Base-by-base conservation (phyloP, 2,329 filamentous ascomycete genomes). In the Canariomyces notabilis region DNA sequence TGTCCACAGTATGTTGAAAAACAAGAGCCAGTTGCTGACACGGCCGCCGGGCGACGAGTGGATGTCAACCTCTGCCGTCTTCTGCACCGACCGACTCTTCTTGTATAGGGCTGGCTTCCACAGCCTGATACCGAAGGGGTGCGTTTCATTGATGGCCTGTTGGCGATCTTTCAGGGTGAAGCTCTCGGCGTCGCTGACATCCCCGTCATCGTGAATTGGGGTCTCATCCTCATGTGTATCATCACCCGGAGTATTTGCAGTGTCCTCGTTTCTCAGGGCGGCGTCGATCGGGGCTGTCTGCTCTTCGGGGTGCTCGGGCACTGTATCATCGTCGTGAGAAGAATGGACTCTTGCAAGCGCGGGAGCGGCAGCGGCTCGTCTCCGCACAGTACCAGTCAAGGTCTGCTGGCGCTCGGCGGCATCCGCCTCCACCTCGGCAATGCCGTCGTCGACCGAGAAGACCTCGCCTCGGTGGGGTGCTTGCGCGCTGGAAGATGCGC, bases 101-200 rank as follows among this genome's bases (percentile, higher is more conserved):
- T 98, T 98, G 77, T 98, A 98, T 53, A 98, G 67, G 1, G 93
- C 94, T 35, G 93, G 93, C 67, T 98, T 98, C 93, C 93, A 98
- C 53, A 98, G 88, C 64, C 94, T 83, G 63, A 98, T 97, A 74
- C 93, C 93, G 60, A 98, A 98, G 0, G 93, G 93, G 73, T 98
- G 93, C 0, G 93, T 98, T 65, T 95, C 85, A 69, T 98, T 98
- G 74, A 98, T 98, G 55, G 93, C 93, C 64, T 95, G 83, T 68
- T 98, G 93, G 46, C 93, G 82, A 66, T 98, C 93, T 66, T 94
- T 95, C 58, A 98, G 77, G 0, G 93, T 98, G 64, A 98, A 98
- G 70, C 91, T 97, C 69, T 96, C 93, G 1, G 93, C 87, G 58
- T 97, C 93, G 65, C 91, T 96, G 42, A 90, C 61, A 49, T 86